Conservation (phyloP, 495 filamentous ascomycete genomes). For the Penicillium ochrochloron region DNA sequence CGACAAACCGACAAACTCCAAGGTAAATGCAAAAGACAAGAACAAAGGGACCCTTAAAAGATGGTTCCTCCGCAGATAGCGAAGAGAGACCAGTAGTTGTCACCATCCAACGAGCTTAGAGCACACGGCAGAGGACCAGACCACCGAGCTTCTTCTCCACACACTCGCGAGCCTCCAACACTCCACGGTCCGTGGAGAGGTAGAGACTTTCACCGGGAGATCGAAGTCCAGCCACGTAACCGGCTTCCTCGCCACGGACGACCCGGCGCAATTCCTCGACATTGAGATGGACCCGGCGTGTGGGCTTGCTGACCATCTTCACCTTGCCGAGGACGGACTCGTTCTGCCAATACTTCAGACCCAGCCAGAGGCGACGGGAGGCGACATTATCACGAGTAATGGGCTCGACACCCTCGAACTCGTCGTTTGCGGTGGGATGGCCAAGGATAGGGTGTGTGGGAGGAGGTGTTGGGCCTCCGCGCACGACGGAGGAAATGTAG, state of each 20-base stretch:
- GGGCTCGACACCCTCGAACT: slow-evolving; percentile 48
- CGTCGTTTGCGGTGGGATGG: slow-evolving; percentile 44
- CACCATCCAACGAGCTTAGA: slow-evolving; percentile 29
- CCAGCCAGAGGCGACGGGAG: slow-evolving; percentile 82
- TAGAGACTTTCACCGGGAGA: slow-evolving; percentile 84
- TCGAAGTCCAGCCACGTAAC: slow-evolving; percentile 71
- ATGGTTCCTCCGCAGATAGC: not conserved
- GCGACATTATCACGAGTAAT: slow-evolving; percentile 81
- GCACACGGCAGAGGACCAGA: slow-evolving; percentile 75
- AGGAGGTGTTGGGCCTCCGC: slow-evolving; percentile 71
- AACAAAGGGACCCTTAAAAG: slow-evolving; percentile 23
- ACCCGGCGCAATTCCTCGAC: slow-evolving; percentile 63
- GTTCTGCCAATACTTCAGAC: slow-evolving; percentile 91
- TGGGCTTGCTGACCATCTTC: slow-evolving; percentile 75
- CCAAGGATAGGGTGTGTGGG: slow-evolving; percentile 56
- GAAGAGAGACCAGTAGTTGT: slow-evolving; percentile 1
- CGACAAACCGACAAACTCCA: slow-evolving; percentile 51
- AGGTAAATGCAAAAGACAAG: slow-evolving; percentile 46
- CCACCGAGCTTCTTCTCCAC: slow-evolving; percentile 85
- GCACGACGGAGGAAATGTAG: slow-evolving; percentile 80
- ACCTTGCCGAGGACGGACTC: slow-evolving; percentile 79
- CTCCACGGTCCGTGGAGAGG: slow-evolving; percentile 75
- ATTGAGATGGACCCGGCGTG: slow-evolving; percentile 68
- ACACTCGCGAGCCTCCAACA: slow-evolving; percentile 86
- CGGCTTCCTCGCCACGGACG: slow-evolving; percentile 65